Evolutionary conservation across 140 eudicot species (phyloP).

Genomic region (Erigeron philadelphicus): DNA sequence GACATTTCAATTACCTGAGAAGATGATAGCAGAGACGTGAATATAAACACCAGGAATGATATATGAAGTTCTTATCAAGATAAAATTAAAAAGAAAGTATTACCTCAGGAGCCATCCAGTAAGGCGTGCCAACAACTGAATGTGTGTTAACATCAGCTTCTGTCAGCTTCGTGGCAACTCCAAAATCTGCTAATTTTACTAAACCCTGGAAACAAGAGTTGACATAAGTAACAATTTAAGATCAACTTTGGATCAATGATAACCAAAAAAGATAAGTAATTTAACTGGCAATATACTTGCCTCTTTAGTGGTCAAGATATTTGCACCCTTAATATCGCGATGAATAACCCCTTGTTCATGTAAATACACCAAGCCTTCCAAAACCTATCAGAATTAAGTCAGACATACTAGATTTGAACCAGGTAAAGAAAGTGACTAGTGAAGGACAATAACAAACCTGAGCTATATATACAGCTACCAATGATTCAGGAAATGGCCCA

Average conservation of each 20-base stretch:
- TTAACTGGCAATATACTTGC: conserved; percentile 28
- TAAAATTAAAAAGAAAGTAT: neutral
- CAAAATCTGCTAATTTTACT: conserved; percentile 98
- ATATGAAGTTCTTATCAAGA: neutral
- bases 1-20: conserved; percentile 99
- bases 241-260: conserved; percentile 6
- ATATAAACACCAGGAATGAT: conserved; percentile 4
- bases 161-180: conserved; percentile 93
- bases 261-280: conserved; percentile 1
- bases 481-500: conserved; percentile 87
- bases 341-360: conserved; percentile 98
- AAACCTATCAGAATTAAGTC: conserved; percentile 46
- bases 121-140: conserved; percentile 99
- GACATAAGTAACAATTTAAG: conserved; percentile 24
- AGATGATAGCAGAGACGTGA: neutral
- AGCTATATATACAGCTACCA: conserved; percentile 82
- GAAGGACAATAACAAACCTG: conserved; percentile 56
- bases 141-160: conserved; percentile 98
- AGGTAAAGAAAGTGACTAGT: neutral
- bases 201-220: conserved; percentile 67
- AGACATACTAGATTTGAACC: conserved; percentile 13
- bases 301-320: conserved; percentile 97
- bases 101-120: conserved; percentile 81
- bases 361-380: conserved; percentile 94
- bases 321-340: conserved; percentile 99